Evolutionary conservation across 179 eudicot genomes (phyloP).

Genomic region (Beta corolliflora): DNA sequence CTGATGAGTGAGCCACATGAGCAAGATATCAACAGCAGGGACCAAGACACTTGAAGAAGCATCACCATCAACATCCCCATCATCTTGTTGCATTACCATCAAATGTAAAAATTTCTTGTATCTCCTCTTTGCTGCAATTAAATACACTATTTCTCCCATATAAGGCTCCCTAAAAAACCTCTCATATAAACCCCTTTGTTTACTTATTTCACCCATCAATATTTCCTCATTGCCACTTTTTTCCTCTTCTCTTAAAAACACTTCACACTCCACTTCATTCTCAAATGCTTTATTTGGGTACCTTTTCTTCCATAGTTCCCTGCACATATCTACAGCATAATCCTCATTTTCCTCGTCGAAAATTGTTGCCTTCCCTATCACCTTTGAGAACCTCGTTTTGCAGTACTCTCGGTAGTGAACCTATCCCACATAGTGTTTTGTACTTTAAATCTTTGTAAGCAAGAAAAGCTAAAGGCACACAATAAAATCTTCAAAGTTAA

Average conservation of each 20-base stretch:
- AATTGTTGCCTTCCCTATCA: conserved; percentile 72
- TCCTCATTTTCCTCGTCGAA: conserved; percentile 84
- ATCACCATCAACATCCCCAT: conserved; percentile 27
- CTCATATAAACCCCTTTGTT: conserved; percentile 43
- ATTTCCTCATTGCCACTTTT: conserved; percentile 15
- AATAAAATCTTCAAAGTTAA: not conserved
- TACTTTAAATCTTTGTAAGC: too few relatives aligned
- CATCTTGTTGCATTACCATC: conserved; percentile 30
- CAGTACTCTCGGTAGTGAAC: conserved; percentile 67
- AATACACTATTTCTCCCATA: conserved; percentile 65
- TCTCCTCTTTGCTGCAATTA: conserved; percentile 72
- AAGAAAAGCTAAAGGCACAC: not conserved
- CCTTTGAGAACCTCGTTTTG: conserved; percentile 62
- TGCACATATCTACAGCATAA: conserved; percentile 70
- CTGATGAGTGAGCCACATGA: conserved; percentile 91
- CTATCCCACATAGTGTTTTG: conserved; percentile 36
- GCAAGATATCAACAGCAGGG: conserved; percentile 74
- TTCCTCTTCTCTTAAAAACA: conserved; percentile 2
- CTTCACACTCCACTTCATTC: conserved; percentile 45
- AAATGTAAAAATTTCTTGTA: conserved; percentile 65
- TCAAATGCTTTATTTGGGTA: conserved; percentile 85
- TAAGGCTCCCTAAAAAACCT: conserved; percentile 55
- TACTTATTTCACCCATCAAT: conserved; percentile 44
- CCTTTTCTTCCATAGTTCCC: conserved; percentile 66
- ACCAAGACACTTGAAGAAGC: conserved; percentile 47